These are phyloP conservation scores for Adansonia grandidieri DNA, from an alignment of 441 rosid species.

Conservation along the genomic window DNA sequence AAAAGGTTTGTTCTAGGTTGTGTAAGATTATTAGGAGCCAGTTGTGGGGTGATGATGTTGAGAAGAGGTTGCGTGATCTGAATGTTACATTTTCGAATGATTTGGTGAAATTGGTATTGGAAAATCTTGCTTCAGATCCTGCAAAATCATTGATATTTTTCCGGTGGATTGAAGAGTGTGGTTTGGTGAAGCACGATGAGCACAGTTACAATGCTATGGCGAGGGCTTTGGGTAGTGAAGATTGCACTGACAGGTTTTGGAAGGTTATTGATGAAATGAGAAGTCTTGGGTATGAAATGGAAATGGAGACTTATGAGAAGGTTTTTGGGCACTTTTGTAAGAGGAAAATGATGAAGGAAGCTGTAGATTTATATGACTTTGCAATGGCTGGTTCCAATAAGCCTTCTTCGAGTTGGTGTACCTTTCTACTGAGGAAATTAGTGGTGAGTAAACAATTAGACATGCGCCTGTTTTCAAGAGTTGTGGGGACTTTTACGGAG, in stretches of 20 bases:
- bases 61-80: slow-evolving; percentile 50
- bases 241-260: slow-evolving; percentile 77
- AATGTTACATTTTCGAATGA: slow-evolving; percentile 52
- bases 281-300: slow-evolving; percentile 63
- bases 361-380: slow-evolving; percentile 72
- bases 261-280: slow-evolving; percentile 72
- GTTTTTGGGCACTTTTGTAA: slow-evolving; percentile 61
- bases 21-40: slow-evolving; percentile 67
- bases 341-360: slow-evolving; percentile 69
- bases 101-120: slow-evolving; percentile 67
- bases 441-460: slow-evolving; percentile 61
- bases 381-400: slow-evolving; percentile 65
- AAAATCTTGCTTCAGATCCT: slow-evolving; percentile 63
- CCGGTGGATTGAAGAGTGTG: slow-evolving; percentile 79
- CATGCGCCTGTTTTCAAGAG: slow-evolving; percentile 64
- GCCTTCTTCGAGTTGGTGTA: slow-evolving; percentile 53
- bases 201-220: slow-evolving; percentile 75
- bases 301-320: slow-evolving; percentile 56
- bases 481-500: slow-evolving; percentile 51
- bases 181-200: slow-evolving; percentile 56
- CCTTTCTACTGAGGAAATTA: slow-evolving; percentile 68
- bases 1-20: slow-evolving; percentile 49
- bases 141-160: slow-evolving; percentile 74
- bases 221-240: slow-evolving; percentile 73
- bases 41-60: slow-evolving; percentile 71